Evolutionary conservation across 352 stramenopile species (phyloP), one percentile per base, ranked within the genome.

Genomic region (Halophytophthora polymorphica): DNA sequence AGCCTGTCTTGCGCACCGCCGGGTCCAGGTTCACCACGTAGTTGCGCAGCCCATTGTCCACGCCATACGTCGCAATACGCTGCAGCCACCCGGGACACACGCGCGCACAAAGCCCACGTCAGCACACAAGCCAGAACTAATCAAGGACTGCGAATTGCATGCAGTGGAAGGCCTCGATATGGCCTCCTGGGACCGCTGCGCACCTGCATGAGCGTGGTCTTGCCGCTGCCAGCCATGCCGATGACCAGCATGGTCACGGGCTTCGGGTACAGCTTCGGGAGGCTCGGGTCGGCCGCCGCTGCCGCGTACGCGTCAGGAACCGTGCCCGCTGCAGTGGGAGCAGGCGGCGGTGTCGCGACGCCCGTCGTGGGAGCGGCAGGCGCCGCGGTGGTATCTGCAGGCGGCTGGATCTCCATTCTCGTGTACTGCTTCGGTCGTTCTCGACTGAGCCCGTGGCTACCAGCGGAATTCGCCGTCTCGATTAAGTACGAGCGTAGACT

Each of bases 21-120:
- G 97, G 97, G 76, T 99, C 97, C 45, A 99, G 81, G 73, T 99
- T 99, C 38, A 99, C 86, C 22, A 97, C 83, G 75, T 99, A 99
- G 22, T 95, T 88, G 38, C 72, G 74, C 34, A 91, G 57, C 0
- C 83, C 79, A 8, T 80, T 54, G 55, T 93, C 73, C 33, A 83
- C 61, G 10, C 66, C 77, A 65, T 90, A 89, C 13, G 69, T 90
- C 45, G 61, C 72, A 17, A 93, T 79, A 19, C 82, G 77, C 67
- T 86, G 35, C 25, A 31, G 4, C 8, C 25, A 31, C 25, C 25
- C 25, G 25, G 8, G 4, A 31, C 25, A 31, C 25, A 31, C 4
- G 25, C 25, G 8, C 25, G 25, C 25, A 31, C 14, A 31, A 31
- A 4, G 4, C 4, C 25, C 25, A 31, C 25, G 25, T 31, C 8